Evolutionary conservation across 2,329 filamentous ascomycete genomes (phyloP).

Genomic region (Epichloe glyceriae): DNA sequence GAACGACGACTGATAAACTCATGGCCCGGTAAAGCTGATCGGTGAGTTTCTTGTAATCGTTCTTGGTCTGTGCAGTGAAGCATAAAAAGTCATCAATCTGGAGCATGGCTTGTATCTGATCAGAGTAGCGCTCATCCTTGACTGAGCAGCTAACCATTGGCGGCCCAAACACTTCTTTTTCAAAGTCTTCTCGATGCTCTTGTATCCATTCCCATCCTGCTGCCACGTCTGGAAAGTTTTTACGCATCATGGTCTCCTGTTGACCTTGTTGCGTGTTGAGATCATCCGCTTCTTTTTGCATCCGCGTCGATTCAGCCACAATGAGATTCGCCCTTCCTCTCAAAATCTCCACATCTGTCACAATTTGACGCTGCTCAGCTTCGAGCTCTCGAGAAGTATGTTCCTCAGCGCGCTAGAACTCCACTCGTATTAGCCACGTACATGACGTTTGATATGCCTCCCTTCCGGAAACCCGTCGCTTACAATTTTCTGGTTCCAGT

Average conservation of each 20-base stretch:
- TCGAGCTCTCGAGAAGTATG: slow-evolving; percentile 40
- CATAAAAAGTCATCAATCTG: slow-evolving; percentile 41
- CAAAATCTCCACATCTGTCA: slow-evolving; percentile 28
- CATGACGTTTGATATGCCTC: neutral
- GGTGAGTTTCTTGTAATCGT: slow-evolving; percentile 64
- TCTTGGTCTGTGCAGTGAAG: slow-evolving; percentile 63
- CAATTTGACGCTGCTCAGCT: slow-evolving; percentile 24
- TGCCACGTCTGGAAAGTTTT: slow-evolving; percentile 48
- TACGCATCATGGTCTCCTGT: slow-evolving; percentile 52
- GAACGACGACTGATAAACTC: slow-evolving; percentile 59
- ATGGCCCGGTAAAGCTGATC: slow-evolving; percentile 49
- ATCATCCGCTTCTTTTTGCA: slow-evolving; percentile 37
- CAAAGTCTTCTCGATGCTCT: slow-evolving; percentile 53
- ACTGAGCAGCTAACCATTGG: slow-evolving; percentile 70
- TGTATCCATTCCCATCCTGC: slow-evolving; percentile 74
- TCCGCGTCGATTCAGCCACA: slow-evolving; percentile 22
- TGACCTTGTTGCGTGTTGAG: slow-evolving; percentile 67
- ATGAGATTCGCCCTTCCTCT: slow-evolving; percentile 28
- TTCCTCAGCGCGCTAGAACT: slow-evolving; percentile 44
- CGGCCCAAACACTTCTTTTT: slow-evolving; percentile 67
- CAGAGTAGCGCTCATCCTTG: slow-evolving; percentile 54
- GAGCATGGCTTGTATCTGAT: slow-evolving; percentile 40
- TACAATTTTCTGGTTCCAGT: slow-evolving; percentile 63
- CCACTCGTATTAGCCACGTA: slow-evolving; percentile 13
- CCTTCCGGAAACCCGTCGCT: slow-evolving; percentile 18